Conservation (phyloP, 148 eudicot species). For the Linanthus parryae region DNA sequence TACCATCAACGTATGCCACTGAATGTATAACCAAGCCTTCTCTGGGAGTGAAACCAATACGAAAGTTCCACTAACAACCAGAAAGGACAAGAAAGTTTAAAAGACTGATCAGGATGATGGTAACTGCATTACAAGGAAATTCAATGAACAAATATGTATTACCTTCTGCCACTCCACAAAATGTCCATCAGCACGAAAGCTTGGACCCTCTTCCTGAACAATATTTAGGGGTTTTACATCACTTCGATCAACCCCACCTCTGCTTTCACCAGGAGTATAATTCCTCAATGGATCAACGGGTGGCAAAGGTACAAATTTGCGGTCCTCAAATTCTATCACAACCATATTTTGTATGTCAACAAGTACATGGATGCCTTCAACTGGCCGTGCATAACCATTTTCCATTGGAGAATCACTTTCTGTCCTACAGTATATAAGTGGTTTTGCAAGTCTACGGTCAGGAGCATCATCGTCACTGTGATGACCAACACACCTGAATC, state of each 20-base stretch:
- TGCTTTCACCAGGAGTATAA: slow-evolving; percentile 86
- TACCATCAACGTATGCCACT: slow-evolving; percentile 13
- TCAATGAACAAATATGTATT: not conserved
- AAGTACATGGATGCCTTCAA: slow-evolving; percentile 91
- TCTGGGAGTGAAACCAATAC: slow-evolving; percentile 12
- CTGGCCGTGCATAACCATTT: slow-evolving; percentile 99
- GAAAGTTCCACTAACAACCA: slow-evolving; percentile 18
- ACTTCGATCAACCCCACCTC: slow-evolving; percentile 97
- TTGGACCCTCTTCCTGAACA: slow-evolving; percentile 95
- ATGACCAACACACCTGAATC: slow-evolving; percentile 88
- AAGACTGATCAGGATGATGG: no score
- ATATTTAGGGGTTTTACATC: slow-evolving; percentile 88
- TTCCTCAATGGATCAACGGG: slow-evolving; percentile 98
- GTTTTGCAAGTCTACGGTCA: slow-evolving; percentile 86
- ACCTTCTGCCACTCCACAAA: slow-evolving; percentile 99
- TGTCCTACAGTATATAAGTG: slow-evolving; percentile 89
- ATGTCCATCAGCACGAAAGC: slow-evolving; percentile 85
- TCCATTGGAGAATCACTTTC: slow-evolving; percentile 99
- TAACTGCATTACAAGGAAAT: no score
- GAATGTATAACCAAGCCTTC: slow-evolving; percentile 12
- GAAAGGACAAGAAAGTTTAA: slow-evolving; percentile 7
- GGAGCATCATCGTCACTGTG: slow-evolving; percentile 91
- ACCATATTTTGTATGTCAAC: slow-evolving; percentile 98
- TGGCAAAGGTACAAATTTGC: slow-evolving; percentile 91
- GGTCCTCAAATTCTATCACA: slow-evolving; percentile 92